These are phyloP conservation scores for Apiospora hydei DNA, from an alignment of 2,329 filamentous ascomycete genomes.

Conservation along the genomic window DNA sequence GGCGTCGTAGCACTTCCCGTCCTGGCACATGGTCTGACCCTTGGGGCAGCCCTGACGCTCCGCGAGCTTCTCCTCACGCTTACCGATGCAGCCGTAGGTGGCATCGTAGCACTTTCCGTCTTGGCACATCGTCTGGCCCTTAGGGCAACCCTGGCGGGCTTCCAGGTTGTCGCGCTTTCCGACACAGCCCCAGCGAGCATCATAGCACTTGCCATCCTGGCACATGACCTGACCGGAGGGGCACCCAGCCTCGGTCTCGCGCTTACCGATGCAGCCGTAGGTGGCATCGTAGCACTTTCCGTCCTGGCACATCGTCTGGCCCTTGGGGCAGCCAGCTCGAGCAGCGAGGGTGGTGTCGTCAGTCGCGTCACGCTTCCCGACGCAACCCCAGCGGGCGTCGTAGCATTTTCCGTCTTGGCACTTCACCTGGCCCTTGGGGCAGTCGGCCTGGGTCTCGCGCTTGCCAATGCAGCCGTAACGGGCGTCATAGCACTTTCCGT, in stretches of 20 bases:
- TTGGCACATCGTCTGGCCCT: neutral
- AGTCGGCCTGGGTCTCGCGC: neutral
- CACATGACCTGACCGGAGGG: neutral
- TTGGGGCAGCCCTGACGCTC: neutral
- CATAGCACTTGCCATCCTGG: neutral
- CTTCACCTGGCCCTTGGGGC: slow-evolving; percentile 1
- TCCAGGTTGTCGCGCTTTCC: neutral
- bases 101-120: slow-evolving; percentile 3
- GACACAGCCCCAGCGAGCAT: neutral
- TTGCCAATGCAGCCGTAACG: neutral
- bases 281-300: neutral
- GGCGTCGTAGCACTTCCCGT: neutral
- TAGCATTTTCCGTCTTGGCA: slow-evolving; percentile 13
- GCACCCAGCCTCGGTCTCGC: neutral
- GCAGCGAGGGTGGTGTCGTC: too few species aligned
- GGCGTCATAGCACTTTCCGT: neutral
- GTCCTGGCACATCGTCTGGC: slow-evolving; percentile 1
- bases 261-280: neutral
- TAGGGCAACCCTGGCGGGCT: neutral
- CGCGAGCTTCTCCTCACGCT: too few species aligned
- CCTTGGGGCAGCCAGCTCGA: neutral
- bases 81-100: neutral
- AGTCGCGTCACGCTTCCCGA: neutral
- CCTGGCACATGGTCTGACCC: neutral
- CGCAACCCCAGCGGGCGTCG: neutral